Base-by-base conservation (phyloP, 176 grass and related monocot species). In the Aegilops bicornis region DNA sequence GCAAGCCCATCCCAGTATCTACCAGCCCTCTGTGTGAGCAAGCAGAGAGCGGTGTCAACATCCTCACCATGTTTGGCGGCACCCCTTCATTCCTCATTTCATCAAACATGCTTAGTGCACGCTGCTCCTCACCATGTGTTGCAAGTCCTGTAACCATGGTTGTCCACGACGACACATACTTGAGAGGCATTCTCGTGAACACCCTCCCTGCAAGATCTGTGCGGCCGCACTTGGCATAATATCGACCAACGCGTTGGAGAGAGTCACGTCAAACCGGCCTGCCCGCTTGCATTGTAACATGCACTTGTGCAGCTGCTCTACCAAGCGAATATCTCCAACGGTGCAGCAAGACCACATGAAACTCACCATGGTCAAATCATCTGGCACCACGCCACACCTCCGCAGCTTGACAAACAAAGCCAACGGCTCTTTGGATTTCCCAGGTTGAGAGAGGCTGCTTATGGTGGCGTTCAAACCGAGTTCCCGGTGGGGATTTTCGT, bases 301-400 rank as follows among this genome's bases (percentile, higher is more conserved):
- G 33, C 84, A 91, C 80, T 86, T 87, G 59, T 91, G 87, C 40
- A 94, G 33, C 33, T 89, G 86, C 81, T 85, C 54, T 5, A 66
- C 81, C 30, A 91, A 63, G 29, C 72, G 13, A 60, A 91, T 42
- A 8, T 91, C 86, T 13, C 89, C 84, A 29, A 83, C 16, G 3
- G n/a, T 77, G 1, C 80, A 61, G 77, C 87, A 91, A 0, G 87
- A 73, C 7, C 81, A 79, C 10, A 73, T n/a, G 56, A 91, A 47
- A 48, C 82, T 89, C 58, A 87, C 82, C 89, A 91, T 91, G 31
- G 66, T 86, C 45, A 91, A 60, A 83, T 85, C 84, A 79, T 89
- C 89, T 10, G 77, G 72, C 17, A 47, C 20, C 13, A 73, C 20
- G 1, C 81, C 89, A 7, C 40, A 48, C 60, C 78, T 79, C 25